These are phyloP conservation scores for Linderniella brevidens DNA, from an alignment of 257 asterid species.

Conservation along the genomic window DNA sequence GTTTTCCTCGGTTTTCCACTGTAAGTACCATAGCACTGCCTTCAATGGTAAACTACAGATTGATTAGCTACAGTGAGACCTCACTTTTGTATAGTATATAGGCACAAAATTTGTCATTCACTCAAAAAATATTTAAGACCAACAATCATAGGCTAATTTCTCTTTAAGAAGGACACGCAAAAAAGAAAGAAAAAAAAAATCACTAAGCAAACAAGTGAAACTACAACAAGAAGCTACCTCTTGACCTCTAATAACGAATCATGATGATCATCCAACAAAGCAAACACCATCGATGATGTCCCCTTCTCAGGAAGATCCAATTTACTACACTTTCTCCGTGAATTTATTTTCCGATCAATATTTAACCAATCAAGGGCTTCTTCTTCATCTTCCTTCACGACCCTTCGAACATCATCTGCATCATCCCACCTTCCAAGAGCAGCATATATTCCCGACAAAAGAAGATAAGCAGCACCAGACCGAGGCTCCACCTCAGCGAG, in stretches of 20 bases:
- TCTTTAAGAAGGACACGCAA: too few species aligned
- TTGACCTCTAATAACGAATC: slow-evolving; percentile 10
- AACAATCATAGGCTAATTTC: too few species aligned
- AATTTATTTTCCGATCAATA: slow-evolving; percentile 22
- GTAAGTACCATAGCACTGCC: slow-evolving; percentile 90
- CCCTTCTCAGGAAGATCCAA: slow-evolving; percentile 12
- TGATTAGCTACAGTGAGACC: too few species aligned
- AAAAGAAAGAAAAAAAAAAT: too few species aligned
- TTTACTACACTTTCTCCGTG: too few species aligned
- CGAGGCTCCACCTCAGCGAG: slow-evolving; percentile 37
- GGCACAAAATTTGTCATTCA: too few species aligned
- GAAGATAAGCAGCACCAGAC: slow-evolving; percentile 24
- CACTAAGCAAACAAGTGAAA: too few species aligned
- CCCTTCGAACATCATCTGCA: slow-evolving; percentile 29
- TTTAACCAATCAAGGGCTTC: slow-evolving; percentile 51
- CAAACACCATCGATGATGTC: slow-evolving; percentile 13
- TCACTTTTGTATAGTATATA: too few species aligned
- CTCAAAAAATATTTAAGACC: too few species aligned
- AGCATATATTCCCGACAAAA: slow-evolving; percentile 33
- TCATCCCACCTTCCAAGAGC: slow-evolving; percentile 48
- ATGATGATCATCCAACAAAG: slow-evolving; percentile 24
- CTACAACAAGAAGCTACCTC: slow-evolving; percentile 12
- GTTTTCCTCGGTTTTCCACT: slow-evolving; percentile 87
- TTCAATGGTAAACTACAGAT: slow-evolving; percentile 78
- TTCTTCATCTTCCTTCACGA: slow-evolving; percentile 21